Base-by-base conservation (phyloP, 2,329 filamentous ascomycete genomes). In the Sclerotiophoma versabilis region DNA sequence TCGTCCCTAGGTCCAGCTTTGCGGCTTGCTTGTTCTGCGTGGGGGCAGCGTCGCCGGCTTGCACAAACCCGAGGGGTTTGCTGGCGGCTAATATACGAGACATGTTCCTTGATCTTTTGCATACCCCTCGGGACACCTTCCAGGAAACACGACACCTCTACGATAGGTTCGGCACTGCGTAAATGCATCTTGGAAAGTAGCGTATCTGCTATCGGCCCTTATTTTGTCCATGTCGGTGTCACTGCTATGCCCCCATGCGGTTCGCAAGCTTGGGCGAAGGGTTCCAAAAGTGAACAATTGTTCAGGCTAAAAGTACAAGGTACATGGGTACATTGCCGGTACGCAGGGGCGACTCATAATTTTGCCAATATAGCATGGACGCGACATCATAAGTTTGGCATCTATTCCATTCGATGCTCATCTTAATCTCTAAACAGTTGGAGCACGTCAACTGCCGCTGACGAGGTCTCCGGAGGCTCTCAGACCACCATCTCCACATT, bases 1-100 rank as follows among this genome's bases (percentile, higher is more conserved):
- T 56, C 52, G 47, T 32, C 30, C 33, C 52, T 50, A n/a, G 47
- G 52, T 37, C 36, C 42, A 55, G 47, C 27, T 44, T 46, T 20
- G 32, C 41, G 52, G 30, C 47, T 47, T 46, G 47, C 42, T 42
- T 49, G 30, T 25, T 47, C 14, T 46, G 47, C 52, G 52, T 56
- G 52, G 52, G 52, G 47, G 39, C 23, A 36, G 39, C 29, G n/a
- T 41, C 29, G 27, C 20, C 45, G 49, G 51, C 41, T 34, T 45
- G 45, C 45, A 52, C 38, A 54, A 54, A 44, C 51, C 38, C 34
- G 45, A 53, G 39, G 41, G 46, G 46, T 12, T 45, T 33, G 29
- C 23, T 34, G 37, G 37, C 46, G 26, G 47, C 29, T 41, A 47
- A 39, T 25, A 30, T 37, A 12, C 25, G 38, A 20, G 25, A 25